Evolutionary conservation across 495 filamentous ascomycete species (phyloP), one percentile per base, ranked within the genome.

Genomic region (Copromyces sp.): DNA sequence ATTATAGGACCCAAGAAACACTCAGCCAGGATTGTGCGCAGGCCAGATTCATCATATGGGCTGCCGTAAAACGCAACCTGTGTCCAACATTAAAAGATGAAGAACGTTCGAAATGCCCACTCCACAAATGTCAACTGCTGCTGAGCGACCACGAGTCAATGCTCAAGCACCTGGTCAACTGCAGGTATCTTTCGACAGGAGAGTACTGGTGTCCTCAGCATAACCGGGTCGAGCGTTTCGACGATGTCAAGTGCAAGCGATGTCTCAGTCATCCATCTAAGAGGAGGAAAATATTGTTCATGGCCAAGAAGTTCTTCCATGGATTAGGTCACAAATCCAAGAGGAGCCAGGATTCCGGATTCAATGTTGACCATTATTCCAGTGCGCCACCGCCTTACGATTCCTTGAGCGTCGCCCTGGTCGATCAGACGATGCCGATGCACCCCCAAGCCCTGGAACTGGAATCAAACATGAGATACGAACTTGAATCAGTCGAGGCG

Each of bases 121-220:
- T 85, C 44, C 73, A 83, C 61, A 77, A 77, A 40, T 85, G 84
- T 71, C 79, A 78, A 29, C 77, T 81, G 70, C 81, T 71, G 7
- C 83, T 85, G 73, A 71, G 77, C 39, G 78, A 82, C 77, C 83
- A 85, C 73, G 83, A 86, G 68, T 68, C 76, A 24, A 84, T 86
- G 83, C 80, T 85, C 69, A 82, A 77, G 73, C 84, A 85, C 45
- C 74, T 85, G 4, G 79, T 78, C 44, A 76, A 75, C 44, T 85
- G 84, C 73, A 70, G 73, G 6, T 78, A 82, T 73, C 83, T 86
- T 39, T 73, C 81, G 68, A 80, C 78, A 1, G 81, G 84, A 8
- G 82, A 86, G 77, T 85, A 85, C 39, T 75, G 82, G 77, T 86
- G 84, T 74, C 84, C 83, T 73, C 80, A 85, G 44, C 83, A 83